Percentiles rank a stretch among this genome's conserved stretches.
phyloP scores from a whole-genome alignment of 2,329 filamentous ascomycete genomes.

The Bipolaris zeicola region DNA sequence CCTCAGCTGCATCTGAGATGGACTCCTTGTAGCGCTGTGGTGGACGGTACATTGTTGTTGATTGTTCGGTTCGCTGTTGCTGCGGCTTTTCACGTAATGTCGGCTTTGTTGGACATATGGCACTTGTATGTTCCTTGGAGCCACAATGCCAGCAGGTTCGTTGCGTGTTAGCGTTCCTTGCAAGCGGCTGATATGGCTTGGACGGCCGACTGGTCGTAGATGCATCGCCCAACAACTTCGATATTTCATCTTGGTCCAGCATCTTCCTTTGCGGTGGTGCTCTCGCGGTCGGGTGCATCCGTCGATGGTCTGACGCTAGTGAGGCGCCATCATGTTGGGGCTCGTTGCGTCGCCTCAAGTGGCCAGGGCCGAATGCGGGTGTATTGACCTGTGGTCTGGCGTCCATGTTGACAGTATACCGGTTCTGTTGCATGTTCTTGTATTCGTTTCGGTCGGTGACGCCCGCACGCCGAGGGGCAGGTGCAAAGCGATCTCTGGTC shows the following conservation, averaged over 20 bases:
- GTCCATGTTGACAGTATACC: constrained; percentile 42
- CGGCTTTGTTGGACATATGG: constrained; percentile 34
- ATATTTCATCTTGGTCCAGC: constrained; percentile 38
- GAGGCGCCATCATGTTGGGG: constrained; percentile 11
- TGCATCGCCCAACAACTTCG: constrained; percentile 29
- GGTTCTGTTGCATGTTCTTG: constrained; percentile 17
- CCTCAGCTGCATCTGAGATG: constrained; percentile 36
- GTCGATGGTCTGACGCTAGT: constrained; percentile 5
- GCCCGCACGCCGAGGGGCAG: constrained; percentile 8
- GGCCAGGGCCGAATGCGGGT: constrained; percentile 32
- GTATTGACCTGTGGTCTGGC: constrained; percentile 32
- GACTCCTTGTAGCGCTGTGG: constrained; percentile 21
- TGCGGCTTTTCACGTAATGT: constrained; percentile 24
- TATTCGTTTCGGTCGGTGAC: constrained; percentile 8
- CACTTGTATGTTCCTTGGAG: constrained; percentile 30
- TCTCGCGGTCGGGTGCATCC: constrained; percentile 5
- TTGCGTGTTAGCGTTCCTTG: constrained; percentile 27
- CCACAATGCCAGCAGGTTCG: constrained; percentile 42
- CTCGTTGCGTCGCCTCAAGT: constrained; percentile 38
- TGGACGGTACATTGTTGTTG: constrained; percentile 14
- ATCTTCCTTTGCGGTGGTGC: constrained; percentile 23
- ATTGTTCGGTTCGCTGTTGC: constrained; percentile 11
- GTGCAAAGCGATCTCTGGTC: constrained; percentile 25
- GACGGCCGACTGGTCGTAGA: constrained; percentile 10
- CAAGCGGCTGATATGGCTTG: constrained; percentile 31